phyloP scores from a whole-genome alignment of 805 yeast species.

The Lachancea fermentati region DNA sequence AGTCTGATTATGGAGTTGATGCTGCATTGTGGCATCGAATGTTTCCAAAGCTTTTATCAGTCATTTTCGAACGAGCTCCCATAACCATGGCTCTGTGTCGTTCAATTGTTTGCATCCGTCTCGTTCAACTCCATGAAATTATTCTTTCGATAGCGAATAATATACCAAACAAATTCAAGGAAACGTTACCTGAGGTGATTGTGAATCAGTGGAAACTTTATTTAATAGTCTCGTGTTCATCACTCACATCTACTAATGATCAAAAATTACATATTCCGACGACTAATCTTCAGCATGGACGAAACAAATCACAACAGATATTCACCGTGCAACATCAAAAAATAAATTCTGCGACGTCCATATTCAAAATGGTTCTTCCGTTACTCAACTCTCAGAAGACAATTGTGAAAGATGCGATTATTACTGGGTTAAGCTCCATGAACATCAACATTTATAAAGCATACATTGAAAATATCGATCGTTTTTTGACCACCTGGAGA shows the following conservation, averaged over 20 bases:
- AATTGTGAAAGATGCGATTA: slow-evolving; percentile 75
- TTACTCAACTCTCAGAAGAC: slow-evolving; percentile 64
- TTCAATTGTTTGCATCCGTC: slow-evolving; percentile 79
- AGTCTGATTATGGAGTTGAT: slow-evolving; percentile 91
- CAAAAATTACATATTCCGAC: slow-evolving; percentile 68
- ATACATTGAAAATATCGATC: slow-evolving; percentile 68
- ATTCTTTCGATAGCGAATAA: slow-evolving; percentile 52
- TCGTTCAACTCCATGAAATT: slow-evolving; percentile 78
- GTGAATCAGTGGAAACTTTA: slow-evolving; percentile 87
- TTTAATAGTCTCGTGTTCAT: slow-evolving; percentile 85
- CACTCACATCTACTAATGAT: slow-evolving; percentile 83
- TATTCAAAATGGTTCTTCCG: slow-evolving; percentile 84
- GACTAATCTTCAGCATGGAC: slow-evolving; percentile 49
- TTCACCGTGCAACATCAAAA: slow-evolving; percentile 83
- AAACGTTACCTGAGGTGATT: slow-evolving; percentile 59
- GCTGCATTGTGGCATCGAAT: slow-evolving; percentile 93
- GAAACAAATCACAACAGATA: slow-evolving; percentile 74
- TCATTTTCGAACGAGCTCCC: slow-evolving; percentile 77
- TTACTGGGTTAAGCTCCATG: slow-evolving; percentile 82
- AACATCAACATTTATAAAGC: slow-evolving; percentile 86
- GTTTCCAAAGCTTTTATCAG: slow-evolving; percentile 67
- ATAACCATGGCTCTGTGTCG: slow-evolving; percentile 91
- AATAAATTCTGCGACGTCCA: slow-evolving; percentile 85
- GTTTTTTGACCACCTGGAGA: slow-evolving; percentile 51
- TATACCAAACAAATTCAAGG: slow-evolving; percentile 25